Evolutionary conservation across 2,329 filamentous ascomycete species (phyloP), one percentile per base, ranked within the genome.

Genomic region (Verticillium nubilum): DNA sequence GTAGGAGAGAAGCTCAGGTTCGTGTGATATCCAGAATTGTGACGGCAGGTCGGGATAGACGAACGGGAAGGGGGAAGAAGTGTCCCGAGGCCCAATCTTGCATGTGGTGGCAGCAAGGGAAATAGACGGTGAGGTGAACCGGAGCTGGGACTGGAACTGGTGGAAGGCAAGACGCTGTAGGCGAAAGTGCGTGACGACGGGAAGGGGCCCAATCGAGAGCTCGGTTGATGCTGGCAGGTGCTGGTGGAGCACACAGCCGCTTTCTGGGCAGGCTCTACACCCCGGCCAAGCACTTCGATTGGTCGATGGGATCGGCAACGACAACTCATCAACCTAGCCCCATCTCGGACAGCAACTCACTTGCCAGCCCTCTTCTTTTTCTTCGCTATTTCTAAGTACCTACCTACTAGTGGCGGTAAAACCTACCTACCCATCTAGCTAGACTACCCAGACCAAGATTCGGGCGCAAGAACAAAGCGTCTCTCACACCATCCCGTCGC

Each of bases 281-380:
- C 65, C 68, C 64, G 58, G 64, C 58, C 56, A 61, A 61, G 61
- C 58, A 54, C 62, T 61, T 52, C 66, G 65, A 71, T 71, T 71
- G 69, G 69, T 63, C 62, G 59, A 59, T 25, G 58, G 60, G 47
- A 65, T 60, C 65, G 66, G 66, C 68, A 69, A 58, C 62, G 69
- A 68, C 69, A 71, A 66, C 69, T 67, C 69, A 71, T 70, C 68
- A 67, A 67, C 64, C 66, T 61, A 59, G 67, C 64, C 67, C 67
- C 62, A 64, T 54, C 52, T 28, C 7, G 29, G 52, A 54, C 10
- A 31, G n/a, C 52, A n/a, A n/a, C 52, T 33, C 28, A 17, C 42
- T 19, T 19, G 42, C 42, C 42, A 50, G 42, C 42, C 42, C 42
- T 50, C 42, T 50, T 50, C 12, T 50, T 50, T 23, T n/a, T 50